Evolutionary conservation across 306 rosid species (phyloP).

Genomic region (Acacia melanoxylon): DNA sequence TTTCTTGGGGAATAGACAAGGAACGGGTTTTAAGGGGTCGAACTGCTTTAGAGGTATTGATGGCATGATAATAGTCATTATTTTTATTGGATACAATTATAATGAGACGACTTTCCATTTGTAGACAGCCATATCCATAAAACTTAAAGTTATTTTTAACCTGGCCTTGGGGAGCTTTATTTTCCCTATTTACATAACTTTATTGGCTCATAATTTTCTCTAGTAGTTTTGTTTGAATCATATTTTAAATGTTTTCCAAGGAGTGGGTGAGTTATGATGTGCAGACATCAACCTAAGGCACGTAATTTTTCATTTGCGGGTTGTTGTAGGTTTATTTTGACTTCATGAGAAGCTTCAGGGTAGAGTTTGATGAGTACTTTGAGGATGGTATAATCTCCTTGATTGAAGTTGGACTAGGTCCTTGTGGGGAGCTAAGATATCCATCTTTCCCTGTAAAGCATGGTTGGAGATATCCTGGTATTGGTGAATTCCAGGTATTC

Average conservation of each 20-base stretch:
- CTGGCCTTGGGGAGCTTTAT: constrained; percentile 7
- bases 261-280: not conserved
- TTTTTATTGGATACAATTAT: constrained; percentile 3
- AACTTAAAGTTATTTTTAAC: constrained; percentile 11
- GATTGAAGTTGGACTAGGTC: constrained; percentile 96
- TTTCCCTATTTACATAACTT: not conserved
- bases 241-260: constrained; percentile 3
- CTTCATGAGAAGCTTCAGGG: constrained; percentile 98
- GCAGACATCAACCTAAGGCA: constrained; percentile 15
- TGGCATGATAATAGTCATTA: constrained; percentile 12
- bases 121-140: constrained; percentile 19
- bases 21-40: constrained; percentile 96
- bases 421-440: constrained; percentile 92
- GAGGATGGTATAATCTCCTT: constrained; percentile 73
- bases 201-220: not conserved
- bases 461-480: constrained; percentile 99
- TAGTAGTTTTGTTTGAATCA: constrained; percentile 14
- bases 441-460: constrained; percentile 96
- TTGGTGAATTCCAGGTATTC: constrained; percentile 97
- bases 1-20: constrained; percentile 96
- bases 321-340: constrained; percentile 84
- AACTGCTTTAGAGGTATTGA: constrained; percentile 90
- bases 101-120: constrained; percentile 11
- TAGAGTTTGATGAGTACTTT: constrained; percentile 82
- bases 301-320: constrained; percentile 15